Evolutionary conservation across 1,284 basidiomycete species (phyloP), one percentile per base, ranked within the genome.

Genomic region (Lentinula novae-zelandiae): DNA sequence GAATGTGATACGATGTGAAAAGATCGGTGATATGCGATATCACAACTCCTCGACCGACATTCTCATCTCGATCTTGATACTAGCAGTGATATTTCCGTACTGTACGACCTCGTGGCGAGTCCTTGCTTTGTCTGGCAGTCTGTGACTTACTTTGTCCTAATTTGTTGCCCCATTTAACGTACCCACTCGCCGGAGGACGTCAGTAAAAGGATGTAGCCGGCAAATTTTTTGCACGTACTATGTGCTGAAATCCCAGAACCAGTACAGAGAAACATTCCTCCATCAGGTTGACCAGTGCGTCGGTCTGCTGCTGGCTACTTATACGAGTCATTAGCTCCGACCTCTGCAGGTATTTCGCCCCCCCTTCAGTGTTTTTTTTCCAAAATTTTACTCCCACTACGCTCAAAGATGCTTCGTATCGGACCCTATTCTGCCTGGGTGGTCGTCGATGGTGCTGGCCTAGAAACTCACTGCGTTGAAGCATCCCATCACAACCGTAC

Each of bases 351-450:
- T 27, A 27, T 4, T 27, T 27, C 27, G 27, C 27, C 27, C 27
- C 27, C 27, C 27, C 27, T 27, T 27, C 3, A 0, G 27, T 27
- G 3, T 4, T 27, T 27, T 4, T 3, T 4, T 27, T 4, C 27
- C 22, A 22, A 27, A 27, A 27, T 27, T 3, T 27, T 27, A 27
- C 27, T 27, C 3, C 27, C 27, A 4, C 27, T 27, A 27, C 27
- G 27, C 27, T 4, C 3, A 27, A 27, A 27, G 27, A 60, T 60
- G 58, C 51, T 60, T 36, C 38, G 22, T 20, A 22, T 53, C n/a
- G 58, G 58, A 9, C 58, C 58, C 1, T 60, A 53, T 22, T 60
- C 58, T 22, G 63, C 63, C 22, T 67, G 66, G 66, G 46, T 67
- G 34, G 60, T 62, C 2, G 65, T 67, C 9, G 66, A 62, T 44